phyloP scores from a whole-genome alignment of 1,284 basidiomycete genomes.

The Ceratobasidium sp. region DNA sequence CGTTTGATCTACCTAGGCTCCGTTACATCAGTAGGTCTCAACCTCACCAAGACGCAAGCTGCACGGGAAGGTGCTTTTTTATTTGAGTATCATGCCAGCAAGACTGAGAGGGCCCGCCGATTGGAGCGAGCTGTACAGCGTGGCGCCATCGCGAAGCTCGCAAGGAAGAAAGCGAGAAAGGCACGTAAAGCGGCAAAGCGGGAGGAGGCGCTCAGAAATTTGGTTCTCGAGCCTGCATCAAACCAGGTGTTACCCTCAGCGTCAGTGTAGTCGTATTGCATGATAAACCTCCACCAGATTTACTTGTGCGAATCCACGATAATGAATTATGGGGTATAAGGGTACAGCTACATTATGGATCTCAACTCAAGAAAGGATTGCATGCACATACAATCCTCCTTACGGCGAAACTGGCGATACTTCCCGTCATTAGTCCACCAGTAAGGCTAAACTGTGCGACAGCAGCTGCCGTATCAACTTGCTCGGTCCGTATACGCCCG shows the following conservation, averaged over 20 bases:
- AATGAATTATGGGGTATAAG: neutral
- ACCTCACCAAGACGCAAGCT: constrained; percentile 59
- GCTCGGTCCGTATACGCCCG: constrained; percentile 55
- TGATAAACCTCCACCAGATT: neutral
- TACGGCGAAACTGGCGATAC: constrained; percentile 59
- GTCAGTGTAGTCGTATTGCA: neutral
- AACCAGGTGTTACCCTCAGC: constrained; percentile 75
- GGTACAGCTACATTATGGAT: neutral
- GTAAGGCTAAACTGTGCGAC: constrained; percentile 60
- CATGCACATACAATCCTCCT: constrained; percentile 52
- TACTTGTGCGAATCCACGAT: neutral
- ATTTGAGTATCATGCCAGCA: constrained; percentile 71
- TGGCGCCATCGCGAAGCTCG: constrained; percentile 70
- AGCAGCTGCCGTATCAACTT: constrained; percentile 60
- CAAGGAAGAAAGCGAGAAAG: constrained; percentile 63
- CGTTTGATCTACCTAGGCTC: neutral
- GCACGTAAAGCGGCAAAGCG: constrained; percentile 49
- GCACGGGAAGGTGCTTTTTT: constrained; percentile 78
- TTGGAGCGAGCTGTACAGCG: constrained; percentile 63
- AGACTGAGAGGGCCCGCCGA: constrained; percentile 70
- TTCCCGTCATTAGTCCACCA: constrained; percentile 58
- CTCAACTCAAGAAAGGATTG: constrained; percentile 43
- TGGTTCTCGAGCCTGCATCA: constrained; percentile 70
- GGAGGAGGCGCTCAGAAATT: constrained; percentile 65
- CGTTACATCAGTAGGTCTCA: constrained; percentile 21